Base-by-base conservation (phyloP, 139 green algal genomes). In the Mesotaenium endlicherianum region DNA sequence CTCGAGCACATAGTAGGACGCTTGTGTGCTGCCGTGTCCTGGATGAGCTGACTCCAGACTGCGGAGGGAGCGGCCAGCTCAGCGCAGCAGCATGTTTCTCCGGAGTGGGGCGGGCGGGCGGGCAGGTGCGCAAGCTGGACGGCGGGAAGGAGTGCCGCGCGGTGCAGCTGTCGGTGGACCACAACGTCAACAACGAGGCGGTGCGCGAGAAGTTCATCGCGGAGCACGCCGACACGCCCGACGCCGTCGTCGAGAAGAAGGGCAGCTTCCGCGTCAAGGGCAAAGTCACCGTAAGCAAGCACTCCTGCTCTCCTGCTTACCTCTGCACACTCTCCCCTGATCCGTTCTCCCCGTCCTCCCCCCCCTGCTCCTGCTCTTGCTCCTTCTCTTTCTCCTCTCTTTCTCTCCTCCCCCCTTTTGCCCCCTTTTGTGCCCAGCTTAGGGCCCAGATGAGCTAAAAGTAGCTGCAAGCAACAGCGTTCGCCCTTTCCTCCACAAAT, bases 161-260 rank as follows among this genome's bases (percentile, higher is more conserved):
- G 5, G 17, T 82, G 20, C 75, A 82, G 49, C 47, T 82, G 26
- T 82, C 75, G n/a, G 75, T 82, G 75, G 75, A 82, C 26, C 75
- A 82, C 59, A 58, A 82, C 47, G 40, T 82, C 2, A 36, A 72
- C 17, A 44, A 70, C 20, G 26, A 41, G 2, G n/a, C 45, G 4
- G 38, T 82, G 20, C 44, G 75, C 11, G 75, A 82, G 41, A 68
- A 55, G 41, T 82, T 82, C 47, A 47, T 49, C 0, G 47, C 30
- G 41, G 75, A 82, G 47, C 75, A 82, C 40, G 75, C 44, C 1
- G 75, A 82, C 59, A 82, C 71, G 75, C 40, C 75, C 0, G 75
- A 82, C 43, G 75, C 75, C n/a, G 75, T 82, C 42, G 75, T 82
- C 17, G 75, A 82, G n/a, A 58, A 64, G 30, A 72, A 50, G 0